Conservation (phyloP, 176 grass and related monocot species). For the Alloteropsis semialata region DNA sequence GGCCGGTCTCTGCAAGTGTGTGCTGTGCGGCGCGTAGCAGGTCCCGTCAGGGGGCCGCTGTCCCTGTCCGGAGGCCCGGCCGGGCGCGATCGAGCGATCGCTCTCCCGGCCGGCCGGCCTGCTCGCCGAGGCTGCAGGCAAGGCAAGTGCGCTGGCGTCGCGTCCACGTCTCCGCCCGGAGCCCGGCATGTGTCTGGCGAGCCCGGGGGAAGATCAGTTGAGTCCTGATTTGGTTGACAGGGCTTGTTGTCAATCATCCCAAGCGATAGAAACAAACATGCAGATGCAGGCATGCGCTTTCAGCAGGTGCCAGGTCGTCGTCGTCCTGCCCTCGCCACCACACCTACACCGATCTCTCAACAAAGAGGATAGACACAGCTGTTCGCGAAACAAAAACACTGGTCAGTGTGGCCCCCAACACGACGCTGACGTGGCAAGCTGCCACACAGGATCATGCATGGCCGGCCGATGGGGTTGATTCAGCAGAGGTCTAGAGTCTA, state of each 20-base stretch:
- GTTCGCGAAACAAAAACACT: slow-evolving; percentile 5
- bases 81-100: neutral
- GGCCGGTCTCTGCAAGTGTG: neutral
- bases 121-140: neutral
- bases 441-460: neutral
- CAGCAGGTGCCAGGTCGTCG: neutral
- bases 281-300: slow-evolving; percentile 5
- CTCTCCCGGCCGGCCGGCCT: neutral
- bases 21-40: slow-evolving; percentile 11
- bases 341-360: neutral
- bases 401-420: neutral
- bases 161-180: slow-evolving; percentile 16
- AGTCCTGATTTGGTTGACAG: slow-evolving; percentile 5
- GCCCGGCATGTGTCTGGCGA: slow-evolving; percentile 6
- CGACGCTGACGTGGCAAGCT: neutral
- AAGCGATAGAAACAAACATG: neutral
- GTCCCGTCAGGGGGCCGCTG: slow-evolving; percentile 24
- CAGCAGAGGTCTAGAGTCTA: too few relatives aligned
- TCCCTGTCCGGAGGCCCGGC: slow-evolving; percentile 37
- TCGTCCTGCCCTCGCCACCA: neutral
- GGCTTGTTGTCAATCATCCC: neutral
- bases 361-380: neutral
- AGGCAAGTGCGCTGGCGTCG: slow-evolving; percentile 5
- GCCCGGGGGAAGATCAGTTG: neutral
- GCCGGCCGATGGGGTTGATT: neutral